A percentile compares a stretch with the other conserved stretches of the same genome.
These are phyloP conservation scores for California macrophylla DNA, from an alignment of 441 rosid genomes.

Conservation along the genomic window DNA sequence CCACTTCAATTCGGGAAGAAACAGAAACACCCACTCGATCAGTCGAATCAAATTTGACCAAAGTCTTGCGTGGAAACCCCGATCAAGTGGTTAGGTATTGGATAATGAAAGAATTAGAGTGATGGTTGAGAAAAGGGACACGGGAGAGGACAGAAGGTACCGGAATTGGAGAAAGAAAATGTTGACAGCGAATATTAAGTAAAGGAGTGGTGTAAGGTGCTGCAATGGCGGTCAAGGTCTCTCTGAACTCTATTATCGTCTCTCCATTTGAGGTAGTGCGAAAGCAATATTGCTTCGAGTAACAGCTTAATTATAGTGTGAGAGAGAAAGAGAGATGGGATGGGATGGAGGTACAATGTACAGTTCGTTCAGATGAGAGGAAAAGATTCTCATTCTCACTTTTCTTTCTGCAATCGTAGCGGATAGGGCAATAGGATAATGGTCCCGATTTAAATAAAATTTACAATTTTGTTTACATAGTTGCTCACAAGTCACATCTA, in stretches of 20 bases:
- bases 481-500: too few species aligned
- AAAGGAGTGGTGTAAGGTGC: constrained; percentile 1
- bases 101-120: neutral
- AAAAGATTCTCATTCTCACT: too few species aligned
- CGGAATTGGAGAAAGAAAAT: neutral
- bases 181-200: neutral
- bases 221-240: constrained; percentile 24
- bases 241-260: neutral
- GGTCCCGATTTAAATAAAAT: too few species aligned
- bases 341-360: constrained; percentile 7
- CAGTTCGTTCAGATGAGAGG: too few species aligned
- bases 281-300: constrained; percentile 28
- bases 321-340: neutral
- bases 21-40: constrained; percentile 5
- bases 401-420: too few species aligned
- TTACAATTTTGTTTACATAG: too few species aligned
- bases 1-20: constrained; percentile 8
- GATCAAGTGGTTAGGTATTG: neutral
- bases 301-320: constrained; percentile 11
- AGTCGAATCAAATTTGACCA: neutral
- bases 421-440: too few species aligned
- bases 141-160: neutral
- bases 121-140: neutral
- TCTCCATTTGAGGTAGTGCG: constrained; percentile 26
- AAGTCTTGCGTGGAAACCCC: neutral